Percentiles rank a stretch among this genome's conserved stretches.
Conservation (phyloP, 192 early-diverging fungal genomes). For the Entomortierella lignicola region DNA sequence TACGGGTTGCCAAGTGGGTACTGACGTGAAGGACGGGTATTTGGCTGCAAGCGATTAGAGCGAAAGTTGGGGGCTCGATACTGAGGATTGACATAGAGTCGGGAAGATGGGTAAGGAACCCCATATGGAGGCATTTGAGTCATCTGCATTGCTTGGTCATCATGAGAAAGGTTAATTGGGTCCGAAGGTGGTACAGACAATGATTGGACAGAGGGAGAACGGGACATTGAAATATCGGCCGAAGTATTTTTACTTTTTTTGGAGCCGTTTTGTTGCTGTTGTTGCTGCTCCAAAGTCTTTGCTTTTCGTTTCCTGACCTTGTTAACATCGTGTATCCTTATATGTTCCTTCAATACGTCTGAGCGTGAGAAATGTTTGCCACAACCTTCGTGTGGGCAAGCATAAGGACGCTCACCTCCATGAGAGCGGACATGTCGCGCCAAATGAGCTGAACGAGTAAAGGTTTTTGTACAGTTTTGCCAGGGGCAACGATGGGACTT, state of each 20-base stretch:
- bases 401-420: constrained; percentile 77
- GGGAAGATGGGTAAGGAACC: neutral
- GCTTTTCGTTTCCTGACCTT: constrained; percentile 57
- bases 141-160: constrained; percentile 3
- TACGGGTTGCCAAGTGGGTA: constrained; percentile 15
- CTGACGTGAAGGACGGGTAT: neutral
- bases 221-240: constrained; percentile 34
- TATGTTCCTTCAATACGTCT: constrained; percentile 82
- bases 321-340: constrained; percentile 85
- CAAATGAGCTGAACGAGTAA: constrained; percentile 64
- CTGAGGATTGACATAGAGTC: neutral
- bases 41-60: constrained; percentile 20
- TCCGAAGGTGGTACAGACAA: neutral
- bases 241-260: constrained; percentile 46
- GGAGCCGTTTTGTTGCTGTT: constrained; percentile 11
- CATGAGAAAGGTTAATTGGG: neutral
- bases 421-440: constrained; percentile 88
- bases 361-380: constrained; percentile 79
- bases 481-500: constrained; percentile 51
- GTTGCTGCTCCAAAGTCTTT: constrained; percentile 16
- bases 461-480: constrained; percentile 51
- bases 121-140: constrained; percentile 3
- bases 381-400: constrained; percentile 70
- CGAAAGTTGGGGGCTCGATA: constrained; percentile 3
- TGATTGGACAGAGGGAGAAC: constrained; percentile 37